Conservation (phyloP, 2,329 filamentous ascomycete species). For the Herpotrichia juniperi region DNA sequence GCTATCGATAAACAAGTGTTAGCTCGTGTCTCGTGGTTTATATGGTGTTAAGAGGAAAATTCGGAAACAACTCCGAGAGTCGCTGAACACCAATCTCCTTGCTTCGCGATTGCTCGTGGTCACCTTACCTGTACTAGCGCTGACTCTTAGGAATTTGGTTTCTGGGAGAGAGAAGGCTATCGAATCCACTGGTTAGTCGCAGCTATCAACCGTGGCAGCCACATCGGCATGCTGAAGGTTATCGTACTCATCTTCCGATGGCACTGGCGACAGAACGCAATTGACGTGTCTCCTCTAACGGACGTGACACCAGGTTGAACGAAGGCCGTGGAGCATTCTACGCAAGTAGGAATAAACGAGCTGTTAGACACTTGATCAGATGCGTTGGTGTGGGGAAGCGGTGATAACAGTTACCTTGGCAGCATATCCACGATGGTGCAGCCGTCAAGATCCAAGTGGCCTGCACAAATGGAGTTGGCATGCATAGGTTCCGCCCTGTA, state of each 20-base stretch:
- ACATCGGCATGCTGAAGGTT: constrained; percentile 1
- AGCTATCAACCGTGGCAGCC: constrained; percentile 6
- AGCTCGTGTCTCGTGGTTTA: constrained; percentile 3
- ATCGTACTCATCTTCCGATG: constrained; percentile 73
- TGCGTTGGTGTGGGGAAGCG: not conserved
- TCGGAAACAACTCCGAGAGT: constrained; percentile 1
- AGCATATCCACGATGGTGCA: constrained; percentile 79
- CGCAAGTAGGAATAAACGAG: constrained; percentile 79
- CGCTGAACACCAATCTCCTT: not conserved
- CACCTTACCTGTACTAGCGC: constrained; percentile 50
- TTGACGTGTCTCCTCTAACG: constrained; percentile 74
- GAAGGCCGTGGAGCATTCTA: constrained; percentile 73
- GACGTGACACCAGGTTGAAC: constrained; percentile 69
- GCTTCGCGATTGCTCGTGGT: not conserved
- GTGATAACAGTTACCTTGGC: constrained; percentile 58
- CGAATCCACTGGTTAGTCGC: constrained; percentile 6
- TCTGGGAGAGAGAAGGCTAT: constrained; percentile 74
- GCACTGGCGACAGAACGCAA: constrained; percentile 79
- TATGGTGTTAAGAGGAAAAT: constrained; percentile 4
- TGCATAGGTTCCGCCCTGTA: constrained; percentile 73
- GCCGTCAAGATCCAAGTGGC: constrained; percentile 77
- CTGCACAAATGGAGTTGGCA: constrained; percentile 73
- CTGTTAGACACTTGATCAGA: constrained; percentile 48
- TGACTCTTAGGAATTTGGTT: constrained; percentile 77
- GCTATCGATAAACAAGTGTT: constrained; percentile 10